Percentiles rank a stretch among this genome's conserved stretches.
Conservation (phyloP, 1,284 basidiomycete genomes). For the Exsudoporus floridanus region DNA sequence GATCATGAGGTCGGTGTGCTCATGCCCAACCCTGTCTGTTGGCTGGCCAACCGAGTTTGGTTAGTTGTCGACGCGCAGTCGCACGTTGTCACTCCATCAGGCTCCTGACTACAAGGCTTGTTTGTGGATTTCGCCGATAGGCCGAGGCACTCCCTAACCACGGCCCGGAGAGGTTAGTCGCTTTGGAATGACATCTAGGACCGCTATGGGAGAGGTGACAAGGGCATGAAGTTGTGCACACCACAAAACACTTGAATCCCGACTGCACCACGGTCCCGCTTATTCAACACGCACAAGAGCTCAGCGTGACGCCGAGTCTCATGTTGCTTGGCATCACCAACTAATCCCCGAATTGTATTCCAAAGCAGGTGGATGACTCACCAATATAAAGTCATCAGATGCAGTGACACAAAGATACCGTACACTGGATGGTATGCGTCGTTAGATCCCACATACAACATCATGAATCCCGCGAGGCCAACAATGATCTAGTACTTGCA, state of each 20-base stretch:
- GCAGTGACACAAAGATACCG: neutral
- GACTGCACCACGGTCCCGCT: neutral
- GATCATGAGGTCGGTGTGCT: neutral
- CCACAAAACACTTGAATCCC: neutral
- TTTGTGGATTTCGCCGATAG: too few species aligned
- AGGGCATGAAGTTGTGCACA: neutral
- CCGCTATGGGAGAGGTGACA: neutral
- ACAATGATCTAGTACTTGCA: slow-evolving; percentile 14
- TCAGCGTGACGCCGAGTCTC: neutral
- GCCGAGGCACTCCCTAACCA: too few species aligned
- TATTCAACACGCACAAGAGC: neutral
- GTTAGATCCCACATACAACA: neutral
- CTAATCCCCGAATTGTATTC: neutral
- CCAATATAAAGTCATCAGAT: neutral
- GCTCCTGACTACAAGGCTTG: too few species aligned
- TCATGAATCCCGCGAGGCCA: neutral
- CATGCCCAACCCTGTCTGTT: too few species aligned
- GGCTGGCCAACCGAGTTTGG: neutral
- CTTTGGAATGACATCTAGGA: neutral
- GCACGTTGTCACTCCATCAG: neutral
- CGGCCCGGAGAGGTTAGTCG: neutral
- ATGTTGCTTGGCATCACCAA: neutral
- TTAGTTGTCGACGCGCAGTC: neutral
- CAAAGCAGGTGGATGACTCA: neutral
- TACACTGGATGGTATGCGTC: neutral